A percentile compares a stretch with the other conserved stretches of the same genome.
phyloP scores from a whole-genome alignment of 495 filamentous ascomycete species.

The Penicillium subrubescens region DNA sequence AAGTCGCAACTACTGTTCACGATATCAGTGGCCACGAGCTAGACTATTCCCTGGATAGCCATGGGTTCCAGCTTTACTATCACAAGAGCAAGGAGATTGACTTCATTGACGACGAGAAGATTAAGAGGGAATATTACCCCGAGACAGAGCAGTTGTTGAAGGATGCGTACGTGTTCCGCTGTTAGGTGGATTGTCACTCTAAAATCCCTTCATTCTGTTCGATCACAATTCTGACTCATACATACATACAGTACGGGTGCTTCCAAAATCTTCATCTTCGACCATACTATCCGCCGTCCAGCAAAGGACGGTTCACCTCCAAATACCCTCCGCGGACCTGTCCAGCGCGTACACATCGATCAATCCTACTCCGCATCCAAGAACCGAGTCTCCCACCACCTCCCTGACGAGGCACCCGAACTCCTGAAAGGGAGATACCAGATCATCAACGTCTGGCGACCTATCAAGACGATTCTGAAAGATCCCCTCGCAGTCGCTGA shows the following conservation, averaged over 20 bases:
- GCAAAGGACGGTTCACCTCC: conserved; percentile 29
- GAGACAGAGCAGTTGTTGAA: conserved; percentile 69
- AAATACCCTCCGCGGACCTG: conserved; percentile 55
- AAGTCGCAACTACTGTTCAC: conserved; percentile 40
- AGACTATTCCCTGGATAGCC: conserved; percentile 50
- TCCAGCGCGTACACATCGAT: conserved; percentile 71
- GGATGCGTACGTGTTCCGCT: conserved; percentile 45
- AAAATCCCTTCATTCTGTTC: neutral
- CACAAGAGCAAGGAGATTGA: conserved; percentile 51
- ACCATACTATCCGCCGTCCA: conserved; percentile 72
- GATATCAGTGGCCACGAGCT: conserved; percentile 54
- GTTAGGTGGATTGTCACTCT: neutral
- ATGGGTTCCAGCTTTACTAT: conserved; percentile 54
- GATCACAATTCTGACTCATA: neutral
- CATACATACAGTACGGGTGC: conserved; percentile 48
- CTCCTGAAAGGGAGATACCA: conserved; percentile 67
- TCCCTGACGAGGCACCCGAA: conserved; percentile 62
- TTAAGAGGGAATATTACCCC: conserved; percentile 65
- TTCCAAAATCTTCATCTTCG: conserved; percentile 66
- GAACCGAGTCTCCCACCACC: conserved; percentile 59
- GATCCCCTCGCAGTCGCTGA: conserved; percentile 68
- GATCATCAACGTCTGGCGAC: conserved; percentile 81
- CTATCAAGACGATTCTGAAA: conserved; percentile 63
- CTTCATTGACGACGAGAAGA: conserved; percentile 65
- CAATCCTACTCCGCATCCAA: conserved; percentile 64